Base-by-base conservation (phyloP, 2,329 filamentous ascomycete genomes). In the Penicillium sclerotigenum region DNA sequence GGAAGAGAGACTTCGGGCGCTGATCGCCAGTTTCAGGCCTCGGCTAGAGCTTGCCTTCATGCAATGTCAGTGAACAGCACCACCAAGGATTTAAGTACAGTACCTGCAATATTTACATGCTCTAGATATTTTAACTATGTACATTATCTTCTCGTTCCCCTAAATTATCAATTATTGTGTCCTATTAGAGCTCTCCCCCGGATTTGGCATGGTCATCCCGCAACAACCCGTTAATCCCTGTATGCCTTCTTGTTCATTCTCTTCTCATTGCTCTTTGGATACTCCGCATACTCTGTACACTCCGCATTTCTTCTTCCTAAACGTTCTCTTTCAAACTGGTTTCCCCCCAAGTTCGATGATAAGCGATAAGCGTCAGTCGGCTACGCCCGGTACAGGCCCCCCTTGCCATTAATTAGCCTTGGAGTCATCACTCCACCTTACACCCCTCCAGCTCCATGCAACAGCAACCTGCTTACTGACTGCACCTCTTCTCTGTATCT, bases 11-110 rank as follows among this genome's bases (percentile, higher is more conserved):
- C 48, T 56, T 58, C 60, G 62, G 61, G 56, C 60, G 60, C 47
- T 48, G 60, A 62, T 60, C 58, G 53, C 54, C 38, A 38, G 38
- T 52, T 59, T 65, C 56, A 54, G 47, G 68, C 68, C 68, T 71
- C 68, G 68, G 68, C 65, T 71, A 70, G 67, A 65, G 29, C 52
- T 50, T 31, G 31, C 36, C 28, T 22, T 46, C 29, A 34, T 51
- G 37, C 29, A 48, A 50, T 20, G 46, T 58, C 29, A 57, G 43
- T 26, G 48, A 42, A 40, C 29, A 47, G 36, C 22, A 48, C 45
- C 28, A 26, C 14, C 29, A 9, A 22, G 28, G 26, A n/a, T 29
- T 22, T n/a, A 22, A n/a, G n/a, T n/a, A n/a, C n/a, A 36, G 18
- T 20, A 22, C 34, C 26, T n/a, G 4, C 20, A 33, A 26, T 8